phyloP scores from a whole-genome alignment of 306 rosid species.

The Malus sylvestris region DNA sequence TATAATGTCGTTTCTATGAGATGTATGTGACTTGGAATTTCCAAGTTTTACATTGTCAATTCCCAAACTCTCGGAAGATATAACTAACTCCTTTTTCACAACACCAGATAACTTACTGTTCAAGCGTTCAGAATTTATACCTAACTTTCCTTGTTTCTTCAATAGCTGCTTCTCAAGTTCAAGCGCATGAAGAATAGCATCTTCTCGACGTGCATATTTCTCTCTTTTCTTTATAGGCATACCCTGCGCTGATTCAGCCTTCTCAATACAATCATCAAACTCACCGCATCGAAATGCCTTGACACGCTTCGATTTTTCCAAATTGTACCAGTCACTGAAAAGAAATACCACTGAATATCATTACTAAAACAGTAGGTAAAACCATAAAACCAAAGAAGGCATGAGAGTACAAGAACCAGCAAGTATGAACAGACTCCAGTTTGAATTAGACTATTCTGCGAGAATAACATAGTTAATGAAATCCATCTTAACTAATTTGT shows the following conservation, averaged over 20 bases:
- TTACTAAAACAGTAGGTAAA: background rate
- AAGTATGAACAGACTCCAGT: background rate
- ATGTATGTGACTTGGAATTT: conserved; percentile 17
- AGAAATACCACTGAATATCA: conserved; percentile 21
- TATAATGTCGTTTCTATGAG: conserved; percentile 26
- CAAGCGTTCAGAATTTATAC: conserved; percentile 35
- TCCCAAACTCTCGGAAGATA: conserved; percentile 30
- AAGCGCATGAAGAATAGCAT: conserved; percentile 93
- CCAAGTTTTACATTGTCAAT: conserved; percentile 28
- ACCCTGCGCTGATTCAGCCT: conserved; percentile 81
- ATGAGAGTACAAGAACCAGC: background rate
- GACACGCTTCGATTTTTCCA: conserved; percentile 97
- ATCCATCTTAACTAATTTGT: background rate
- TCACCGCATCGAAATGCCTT: conserved; percentile 92
- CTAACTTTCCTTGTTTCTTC: conserved; percentile 55
- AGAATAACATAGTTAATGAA: background rate
- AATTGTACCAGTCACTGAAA: conserved; percentile 91
- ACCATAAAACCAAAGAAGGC: background rate
- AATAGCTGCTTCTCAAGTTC: conserved; percentile 71
- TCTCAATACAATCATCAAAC: conserved; percentile 90
- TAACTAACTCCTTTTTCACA: conserved; percentile 29
- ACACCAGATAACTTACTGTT: conserved; percentile 31
- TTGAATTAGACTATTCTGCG: background rate
- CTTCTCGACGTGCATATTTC: conserved; percentile 97
- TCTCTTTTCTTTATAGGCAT: conserved; percentile 94